Conservation (phyloP, 257 asterid genomes). For the Fraxinus quadrangulata region DNA sequence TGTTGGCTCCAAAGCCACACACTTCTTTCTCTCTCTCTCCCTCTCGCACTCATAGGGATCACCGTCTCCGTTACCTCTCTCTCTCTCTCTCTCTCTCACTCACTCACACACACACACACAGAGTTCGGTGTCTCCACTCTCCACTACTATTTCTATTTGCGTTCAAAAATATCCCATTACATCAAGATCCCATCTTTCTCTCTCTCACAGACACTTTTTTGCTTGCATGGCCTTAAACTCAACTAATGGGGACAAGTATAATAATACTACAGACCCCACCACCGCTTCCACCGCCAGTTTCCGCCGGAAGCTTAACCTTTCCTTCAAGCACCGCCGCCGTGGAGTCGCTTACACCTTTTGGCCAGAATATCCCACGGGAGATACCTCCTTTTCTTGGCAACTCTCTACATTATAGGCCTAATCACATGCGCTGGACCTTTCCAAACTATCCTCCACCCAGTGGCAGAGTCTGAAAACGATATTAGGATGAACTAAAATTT, state of each 20-base stretch:
- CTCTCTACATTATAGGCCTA: no score
- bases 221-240: conserved; percentile 52
- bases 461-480: no score
- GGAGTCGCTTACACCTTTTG: conserved; percentile 36
- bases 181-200: conserved; percentile 26
- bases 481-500: no score
- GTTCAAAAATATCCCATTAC: neutral
- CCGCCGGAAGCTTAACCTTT: conserved; percentile 50
- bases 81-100: neutral
- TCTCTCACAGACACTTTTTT: conserved; percentile 2
- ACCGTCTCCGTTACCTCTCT: conserved; percentile 10
- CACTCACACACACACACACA: neutral
- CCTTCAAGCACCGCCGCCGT: conserved; percentile 49
- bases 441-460: no score
- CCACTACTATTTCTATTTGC: neutral
- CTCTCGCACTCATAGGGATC: neutral
- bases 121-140: neutral
- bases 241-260: neutral
- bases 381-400: no score
- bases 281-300: conserved; percentile 36
- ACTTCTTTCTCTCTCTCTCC: no score
- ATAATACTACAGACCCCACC: conserved; percentile 37
- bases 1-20: no score
- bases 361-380: no score
- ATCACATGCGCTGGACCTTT: no score